Base-by-base conservation (phyloP, 177 flowering plant genomes). In the Viscum album region DNA sequence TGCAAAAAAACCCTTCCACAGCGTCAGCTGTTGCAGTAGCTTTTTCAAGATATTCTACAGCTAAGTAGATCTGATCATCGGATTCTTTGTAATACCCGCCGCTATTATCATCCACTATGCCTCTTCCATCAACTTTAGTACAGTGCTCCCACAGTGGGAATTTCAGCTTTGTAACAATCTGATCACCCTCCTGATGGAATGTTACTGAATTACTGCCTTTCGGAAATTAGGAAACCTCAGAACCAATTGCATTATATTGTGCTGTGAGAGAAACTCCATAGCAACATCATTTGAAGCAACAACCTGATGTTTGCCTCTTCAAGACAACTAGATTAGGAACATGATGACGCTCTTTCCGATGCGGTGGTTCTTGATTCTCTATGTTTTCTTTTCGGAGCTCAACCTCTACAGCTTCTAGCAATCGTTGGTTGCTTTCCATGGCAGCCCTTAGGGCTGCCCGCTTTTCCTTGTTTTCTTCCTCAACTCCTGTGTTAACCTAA, bases 101-200 rank as follows among this genome's bases (percentile, higher is more conserved):
- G 80, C 97, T 95, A 63, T 92, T 89, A 75, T 95, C 97, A 78
- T 90, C 91, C 33, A 95, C 97, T 26, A 97, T 92, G 23, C 97
- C 97, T 85, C 97, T 86, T 74, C 97, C 97, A 85, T 90, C 97
- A 50, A 91, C 86, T 65, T 94, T 92, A 80, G 95, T 88, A 81
- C 92, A 95, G 77, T 84, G 90, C 99, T 92, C 90, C 96, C 92
- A 90, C 35, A 92, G 78, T 67, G 85, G 83, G 73, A 97, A 85
- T 72, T 89, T 86, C 69, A 95, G 92, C 77, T 89, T 81, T 36
- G 96, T 95, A 58, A 97, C 97, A 74, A 92, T 78, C 66, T 72
- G 79, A 69, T 95, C 97, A 68, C 97, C 99, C 71, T 89, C 97
- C 75, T 95, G 96, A 75, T 86, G 93, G 72, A 95, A 95, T 70